Evolutionary conservation across 139 green algal species (phyloP).

Genomic region (Spirogloea muscicola): DNA sequence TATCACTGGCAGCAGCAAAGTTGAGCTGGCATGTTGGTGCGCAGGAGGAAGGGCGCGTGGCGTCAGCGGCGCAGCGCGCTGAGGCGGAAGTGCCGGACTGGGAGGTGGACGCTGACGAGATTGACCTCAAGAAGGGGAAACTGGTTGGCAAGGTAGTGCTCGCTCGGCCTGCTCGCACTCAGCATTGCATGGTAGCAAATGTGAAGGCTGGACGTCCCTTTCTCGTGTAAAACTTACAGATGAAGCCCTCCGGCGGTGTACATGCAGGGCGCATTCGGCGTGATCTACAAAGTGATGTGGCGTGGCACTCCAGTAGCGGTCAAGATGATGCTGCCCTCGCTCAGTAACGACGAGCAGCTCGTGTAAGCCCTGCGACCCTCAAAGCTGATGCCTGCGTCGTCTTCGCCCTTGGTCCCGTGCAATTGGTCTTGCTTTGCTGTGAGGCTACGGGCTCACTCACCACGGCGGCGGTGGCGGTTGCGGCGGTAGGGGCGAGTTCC

Average conservation of each 20-base stretch:
- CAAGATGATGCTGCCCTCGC: conserved; percentile 44
- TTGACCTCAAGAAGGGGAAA: conserved; percentile 12
- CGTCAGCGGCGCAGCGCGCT: too few species aligned
- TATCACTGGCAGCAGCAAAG: too few species aligned
- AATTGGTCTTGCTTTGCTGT: too few species aligned
- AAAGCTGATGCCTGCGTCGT: too few species aligned
- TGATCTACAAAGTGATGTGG: conserved; percentile 51
- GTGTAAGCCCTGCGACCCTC: conserved; percentile 39
- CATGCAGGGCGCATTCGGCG: conserved; percentile 51
- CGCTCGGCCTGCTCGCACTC: too few species aligned
- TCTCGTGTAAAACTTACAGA: background rate
- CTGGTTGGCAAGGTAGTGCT: conserved; percentile 27
- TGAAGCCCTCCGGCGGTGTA: background rate
- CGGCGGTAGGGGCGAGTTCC: conserved; percentile 53
- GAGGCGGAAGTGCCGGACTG: conserved; percentile 14
- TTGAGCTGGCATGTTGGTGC: too few species aligned
- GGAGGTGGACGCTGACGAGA: conserved; percentile 23
- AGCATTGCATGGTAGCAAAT: too few species aligned
- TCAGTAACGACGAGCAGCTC: conserved; percentile 39
- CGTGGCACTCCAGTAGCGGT: conserved; percentile 51
- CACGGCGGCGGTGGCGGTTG: too few species aligned
- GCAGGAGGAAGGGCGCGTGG: too few species aligned
- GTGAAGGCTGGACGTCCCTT: too few species aligned
- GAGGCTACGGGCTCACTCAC: too few species aligned
- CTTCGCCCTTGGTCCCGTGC: too few species aligned